Conservation (phyloP, 1,284 basidiomycete species). For the Ustilago bromivora region DNA sequence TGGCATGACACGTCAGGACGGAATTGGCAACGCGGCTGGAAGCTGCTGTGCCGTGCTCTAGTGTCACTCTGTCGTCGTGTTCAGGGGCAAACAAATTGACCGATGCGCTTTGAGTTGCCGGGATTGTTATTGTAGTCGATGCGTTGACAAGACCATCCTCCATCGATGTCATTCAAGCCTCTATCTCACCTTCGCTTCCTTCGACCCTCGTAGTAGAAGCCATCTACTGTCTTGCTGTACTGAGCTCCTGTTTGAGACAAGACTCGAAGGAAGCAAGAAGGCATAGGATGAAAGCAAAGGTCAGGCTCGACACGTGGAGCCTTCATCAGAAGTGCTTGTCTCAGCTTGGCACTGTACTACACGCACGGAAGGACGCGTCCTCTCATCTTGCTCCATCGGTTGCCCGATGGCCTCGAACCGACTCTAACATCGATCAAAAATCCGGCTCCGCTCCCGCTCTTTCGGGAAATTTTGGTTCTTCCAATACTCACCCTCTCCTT, state of each 20-base stretch:
- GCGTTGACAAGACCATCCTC: not conserved
- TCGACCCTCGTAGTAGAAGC: not conserved
- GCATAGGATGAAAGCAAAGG: not conserved
- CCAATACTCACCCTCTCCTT: not conserved
- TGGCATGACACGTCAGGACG: conserved; percentile 9
- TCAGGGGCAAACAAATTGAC: not conserved
- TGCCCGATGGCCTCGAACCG: not conserved
- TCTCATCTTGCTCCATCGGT: not conserved
- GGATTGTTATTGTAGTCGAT: not conserved
- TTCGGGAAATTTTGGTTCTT: conserved; percentile 15
- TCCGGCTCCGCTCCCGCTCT: not conserved
- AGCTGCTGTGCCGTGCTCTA: not conserved
- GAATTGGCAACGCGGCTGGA: conserved; percentile 1
- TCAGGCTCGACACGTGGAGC: conserved; percentile 40
- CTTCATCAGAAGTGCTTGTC: no score
- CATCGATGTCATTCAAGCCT: not conserved
- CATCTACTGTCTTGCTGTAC: no score
- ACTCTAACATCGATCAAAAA: conserved; percentile 5
- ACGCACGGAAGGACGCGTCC: not conserved
- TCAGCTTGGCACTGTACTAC: not conserved
- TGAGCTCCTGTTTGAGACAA: not conserved
- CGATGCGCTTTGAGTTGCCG: not conserved
- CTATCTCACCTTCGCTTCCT: not conserved
- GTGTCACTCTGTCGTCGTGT: not conserved
- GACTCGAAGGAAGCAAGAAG: not conserved